Conservation (phyloP, 768 basidiomycete genomes). For the Glaciozyma martinii region DNA sequence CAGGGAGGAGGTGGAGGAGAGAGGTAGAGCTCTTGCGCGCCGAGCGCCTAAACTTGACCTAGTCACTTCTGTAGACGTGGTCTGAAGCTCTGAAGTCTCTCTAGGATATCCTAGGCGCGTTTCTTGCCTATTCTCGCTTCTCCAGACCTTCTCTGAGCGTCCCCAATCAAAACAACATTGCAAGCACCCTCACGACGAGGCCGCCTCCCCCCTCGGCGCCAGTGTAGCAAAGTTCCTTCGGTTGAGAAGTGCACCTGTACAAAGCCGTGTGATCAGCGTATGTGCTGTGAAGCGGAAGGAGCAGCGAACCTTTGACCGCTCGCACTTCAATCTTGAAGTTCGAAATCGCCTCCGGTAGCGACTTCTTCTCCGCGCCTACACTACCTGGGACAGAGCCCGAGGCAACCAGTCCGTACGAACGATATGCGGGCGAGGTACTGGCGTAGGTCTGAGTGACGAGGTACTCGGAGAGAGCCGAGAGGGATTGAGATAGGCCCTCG, state of each 20-base stretch:
- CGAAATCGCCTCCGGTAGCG: slow-evolving; percentile 3
- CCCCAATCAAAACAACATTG: neutral
- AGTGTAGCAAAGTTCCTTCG: slow-evolving; percentile 7
- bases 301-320: slow-evolving; percentile 19
- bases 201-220: neutral
- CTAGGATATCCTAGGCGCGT: too few relatives aligned
- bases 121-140: too few relatives aligned
- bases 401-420: neutral
- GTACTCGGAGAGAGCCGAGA: slow-evolving; percentile 24
- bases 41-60: too few relatives aligned
- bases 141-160: too few relatives aligned
- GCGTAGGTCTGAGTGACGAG: slow-evolving; percentile 19
- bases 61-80: neutral
- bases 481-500: slow-evolving; percentile 19
- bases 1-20: neutral
- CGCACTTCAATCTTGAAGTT: slow-evolving; percentile 23
- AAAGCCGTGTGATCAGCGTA: neutral
- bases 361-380: slow-evolving; percentile 5
- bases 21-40: neutral
- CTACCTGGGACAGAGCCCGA: neutral
- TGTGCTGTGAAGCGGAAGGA: too few relatives aligned
- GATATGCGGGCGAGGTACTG: slow-evolving; percentile 4
- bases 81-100: too few relatives aligned
- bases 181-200: neutral
- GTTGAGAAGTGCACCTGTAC: slow-evolving; percentile 17